Percentiles rank a stretch among this genome's conserved stretches.
These are phyloP conservation scores for Ascodesmis nigricans DNA, from an alignment of 495 filamentous ascomycete genomes.

Conservation along the genomic window DNA sequence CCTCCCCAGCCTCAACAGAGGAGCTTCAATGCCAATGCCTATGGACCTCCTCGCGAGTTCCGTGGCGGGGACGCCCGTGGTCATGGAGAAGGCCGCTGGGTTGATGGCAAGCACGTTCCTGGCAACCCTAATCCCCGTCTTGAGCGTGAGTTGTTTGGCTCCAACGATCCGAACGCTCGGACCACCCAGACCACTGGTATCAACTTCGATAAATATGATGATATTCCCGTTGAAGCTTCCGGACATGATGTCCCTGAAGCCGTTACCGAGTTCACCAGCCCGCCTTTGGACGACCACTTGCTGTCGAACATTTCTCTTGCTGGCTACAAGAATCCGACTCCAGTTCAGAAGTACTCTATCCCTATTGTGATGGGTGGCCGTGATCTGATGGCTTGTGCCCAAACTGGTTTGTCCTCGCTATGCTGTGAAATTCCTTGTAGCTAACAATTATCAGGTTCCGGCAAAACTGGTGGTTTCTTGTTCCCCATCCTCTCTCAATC, in stretches of 20 bases:
- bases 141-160: slow-evolving; percentile 91
- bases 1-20: slow-evolving; percentile 16
- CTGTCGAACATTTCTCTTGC: slow-evolving; percentile 79
- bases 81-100: slow-evolving; percentile 86
- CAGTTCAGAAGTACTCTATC: slow-evolving; percentile 65
- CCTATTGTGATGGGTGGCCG: slow-evolving; percentile 48
- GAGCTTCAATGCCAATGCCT: slow-evolving; percentile 14
- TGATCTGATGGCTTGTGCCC: slow-evolving; percentile 71
- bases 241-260: slow-evolving; percentile 87
- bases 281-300: slow-evolving; percentile 80
- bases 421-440: neutral
- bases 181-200: slow-evolving; percentile 90
- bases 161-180: slow-evolving; percentile 77
- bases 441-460: slow-evolving; percentile 42
- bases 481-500: slow-evolving; percentile 63
- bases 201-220: slow-evolving; percentile 99
- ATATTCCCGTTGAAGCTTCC: slow-evolving; percentile 94
- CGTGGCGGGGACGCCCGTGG: slow-evolving; percentile 29
- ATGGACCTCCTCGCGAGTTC: slow-evolving; percentile 15
- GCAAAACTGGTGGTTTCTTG: slow-evolving; percentile 84
- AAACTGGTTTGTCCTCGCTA: slow-evolving; percentile 48
- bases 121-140: slow-evolving; percentile 69
- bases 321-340: slow-evolving; percentile 47
- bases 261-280: slow-evolving; percentile 71
- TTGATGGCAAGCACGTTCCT: slow-evolving; percentile 85